Evolutionary conservation across 164 flowering plant species (phyloP), one percentile per base, ranked within the genome.

Genomic region (Magnolia changhungtana): DNA sequence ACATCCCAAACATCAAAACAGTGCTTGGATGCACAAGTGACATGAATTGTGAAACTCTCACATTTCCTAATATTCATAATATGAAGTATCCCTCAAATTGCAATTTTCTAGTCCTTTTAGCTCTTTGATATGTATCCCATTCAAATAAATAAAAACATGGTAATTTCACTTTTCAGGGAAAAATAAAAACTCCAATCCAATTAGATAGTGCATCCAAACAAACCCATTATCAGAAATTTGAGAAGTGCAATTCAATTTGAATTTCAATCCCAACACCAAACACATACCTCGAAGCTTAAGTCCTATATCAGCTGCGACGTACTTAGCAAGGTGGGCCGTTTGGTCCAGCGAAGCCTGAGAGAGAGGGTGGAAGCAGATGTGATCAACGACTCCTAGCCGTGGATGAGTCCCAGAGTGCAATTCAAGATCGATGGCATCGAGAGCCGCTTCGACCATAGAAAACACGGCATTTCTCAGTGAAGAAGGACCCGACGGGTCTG

Each of bases 311-410:
- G 86, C 85, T 0, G 94, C 95, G 37, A 86, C 82, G 7, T 81
- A 69, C 71, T 87, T 89, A 9, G 93, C 97, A 79, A 93, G 89
- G 83, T 86, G 82, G 19, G 94, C 90, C 0, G 89, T 91, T 77
- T 91, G 89, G 19, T 89, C 90, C 52, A 93, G 67, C 2, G 97
- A 89, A 4, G 94, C 87, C 64, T 81, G 84, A 66, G 89, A 94
- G 76, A 93, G 63, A 14, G 95, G 95, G 80, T 91, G 94, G 82
- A 90, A 86, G 49, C 88, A 80, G 50, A 93, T 86, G 75, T 91
- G 92, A 51, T 91, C 95, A 10, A 90, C 91, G 1, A 90, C 93
- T 1, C 97, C 95, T 6, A 90, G 89, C 45, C 95, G 87, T 4
- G 93, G 97, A 77, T 92, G 95, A 0, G 95, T 81, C 7, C 96